Evolutionary conservation across 768 basidiomycete genomes (phyloP).

Genomic region (Lepiota venenata): DNA sequence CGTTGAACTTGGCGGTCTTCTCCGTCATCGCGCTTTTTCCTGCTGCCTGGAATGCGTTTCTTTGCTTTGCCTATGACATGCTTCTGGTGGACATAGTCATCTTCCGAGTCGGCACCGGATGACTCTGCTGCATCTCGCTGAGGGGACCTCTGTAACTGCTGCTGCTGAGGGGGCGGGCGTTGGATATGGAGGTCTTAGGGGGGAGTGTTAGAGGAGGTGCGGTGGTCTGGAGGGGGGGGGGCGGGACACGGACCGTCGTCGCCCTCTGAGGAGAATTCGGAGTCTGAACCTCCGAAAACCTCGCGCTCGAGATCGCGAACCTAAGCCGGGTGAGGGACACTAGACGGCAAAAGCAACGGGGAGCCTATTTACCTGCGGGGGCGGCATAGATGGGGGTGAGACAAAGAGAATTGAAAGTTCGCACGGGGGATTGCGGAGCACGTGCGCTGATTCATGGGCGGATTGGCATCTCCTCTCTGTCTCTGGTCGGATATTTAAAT

Average conservation of each 20-base stretch:
- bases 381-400: neutral
- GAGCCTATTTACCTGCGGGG: constrained; percentile 15
- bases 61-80: constrained; percentile 27
- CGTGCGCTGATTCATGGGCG: constrained; percentile 1
- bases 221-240: neutral
- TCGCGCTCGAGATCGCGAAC: constrained; percentile 53
- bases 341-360: neutral
- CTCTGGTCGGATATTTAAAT: too few species aligned
- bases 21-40: constrained; percentile 20
- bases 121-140: constrained; percentile 36
- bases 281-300: constrained; percentile 82
- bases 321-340: constrained; percentile 9
- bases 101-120: constrained; percentile 43
- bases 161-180: constrained; percentile 36
- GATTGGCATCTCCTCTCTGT: too few species aligned
- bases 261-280: constrained; percentile 78
- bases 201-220: neutral
- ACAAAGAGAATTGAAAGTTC: neutral
- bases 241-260: constrained; percentile 46
- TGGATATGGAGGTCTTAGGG: constrained; percentile 26
- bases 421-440: neutral
- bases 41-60: constrained; percentile 21
- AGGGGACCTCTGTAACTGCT: constrained; percentile 19
- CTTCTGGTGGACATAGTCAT: constrained; percentile 45
- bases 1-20: constrained; percentile 32